Base-by-base conservation (phyloP, 2,329 filamentous ascomycete genomes). In the Colletotrichum paranaense region DNA sequence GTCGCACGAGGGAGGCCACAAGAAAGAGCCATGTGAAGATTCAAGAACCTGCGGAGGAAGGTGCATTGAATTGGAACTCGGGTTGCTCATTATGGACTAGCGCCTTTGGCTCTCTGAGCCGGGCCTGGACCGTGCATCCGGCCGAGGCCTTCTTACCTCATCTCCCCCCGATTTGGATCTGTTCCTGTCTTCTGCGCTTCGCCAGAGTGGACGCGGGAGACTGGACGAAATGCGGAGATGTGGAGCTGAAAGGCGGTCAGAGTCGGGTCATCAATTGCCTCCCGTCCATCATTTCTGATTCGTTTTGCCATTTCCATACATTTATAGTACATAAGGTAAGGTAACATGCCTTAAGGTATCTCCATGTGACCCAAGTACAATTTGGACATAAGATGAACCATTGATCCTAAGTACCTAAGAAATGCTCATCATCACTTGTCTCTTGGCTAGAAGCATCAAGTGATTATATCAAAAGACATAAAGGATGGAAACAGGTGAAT, bases 231-330 rank as follows among this genome's bases (percentile, higher is more conserved):
- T 62, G 57, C 66, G 57, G 69, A 66, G 53, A 72, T 67, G 65
- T 69, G 69, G 69, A 64, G 65, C 38, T 58, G 57, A 53, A 68
- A 68, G 58, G 69, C 69, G 69, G 69, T 72, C 64, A 71, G 68
- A 56, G 63, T 28, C 63, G 46, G 68, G 63, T 57, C 63, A 67
- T 24, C 60, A 53, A 62, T 42, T 28, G 12, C 46, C 49, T n/a
- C 22, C 42, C 28, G 26, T 38, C 28, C 22, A 19, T 38, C 30
- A 26, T 38, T 26, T 32, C 11, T 58, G n/a, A 26, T 46, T 26
- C 8, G 46, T 19, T 67, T 46, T 60, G 30, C 46, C 16, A 35
- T 22, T 14, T 35, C 55, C 32, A 35, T 35, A 11, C 32, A 35
- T 35, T 35, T 12, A 35, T 11, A 35, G 32, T 12, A 35, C 32